These are phyloP conservation scores for Arachnopeziza araneosa DNA, from an alignment of 2,329 filamentous ascomycete species.

Conservation along the genomic window DNA sequence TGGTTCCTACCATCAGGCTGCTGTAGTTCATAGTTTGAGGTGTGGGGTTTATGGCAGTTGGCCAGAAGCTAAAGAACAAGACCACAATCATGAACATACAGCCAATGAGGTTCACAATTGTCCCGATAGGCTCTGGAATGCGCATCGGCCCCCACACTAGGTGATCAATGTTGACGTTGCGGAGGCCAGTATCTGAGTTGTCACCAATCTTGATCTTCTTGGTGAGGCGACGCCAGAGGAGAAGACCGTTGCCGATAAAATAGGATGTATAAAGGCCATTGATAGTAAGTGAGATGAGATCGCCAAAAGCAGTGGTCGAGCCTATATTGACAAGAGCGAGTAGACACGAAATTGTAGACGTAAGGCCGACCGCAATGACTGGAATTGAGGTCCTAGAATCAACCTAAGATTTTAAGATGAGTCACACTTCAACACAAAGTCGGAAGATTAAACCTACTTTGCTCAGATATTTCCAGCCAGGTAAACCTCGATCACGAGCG, in stretches of 20 bases:
- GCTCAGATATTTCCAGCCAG: slow-evolving; percentile 19
- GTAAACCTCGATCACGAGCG: slow-evolving; percentile 39
- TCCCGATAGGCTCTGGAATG: neutral
- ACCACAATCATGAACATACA: neutral
- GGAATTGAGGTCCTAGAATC: slow-evolving; percentile 12
- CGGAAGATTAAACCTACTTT: neutral
- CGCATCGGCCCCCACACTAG: neutral
- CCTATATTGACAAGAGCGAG: slow-evolving; percentile 36
- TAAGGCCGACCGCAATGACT: slow-evolving; percentile 5
- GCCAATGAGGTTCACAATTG: neutral
- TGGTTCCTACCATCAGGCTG: slow-evolving; percentile 12
- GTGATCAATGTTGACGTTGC: neutral
- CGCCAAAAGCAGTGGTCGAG: slow-evolving; percentile 37
- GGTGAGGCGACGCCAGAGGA: neutral
- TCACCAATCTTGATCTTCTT: neutral
- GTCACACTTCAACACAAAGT: neutral
- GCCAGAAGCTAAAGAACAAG: neutral
- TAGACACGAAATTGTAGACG: slow-evolving; percentile 28
- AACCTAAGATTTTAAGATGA: neutral
- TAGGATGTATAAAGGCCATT: slow-evolving; percentile 41
- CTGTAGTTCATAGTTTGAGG: slow-evolving; percentile 40
- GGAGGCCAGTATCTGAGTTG: neutral
- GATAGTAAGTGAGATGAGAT: slow-evolving; percentile 38
- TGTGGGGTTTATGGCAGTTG: neutral
- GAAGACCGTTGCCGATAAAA: slow-evolving; percentile 23